These are phyloP conservation scores for Sphaerulina vaccinii DNA, from an alignment of 2,329 filamentous ascomycete genomes.

Conservation along the genomic window DNA sequence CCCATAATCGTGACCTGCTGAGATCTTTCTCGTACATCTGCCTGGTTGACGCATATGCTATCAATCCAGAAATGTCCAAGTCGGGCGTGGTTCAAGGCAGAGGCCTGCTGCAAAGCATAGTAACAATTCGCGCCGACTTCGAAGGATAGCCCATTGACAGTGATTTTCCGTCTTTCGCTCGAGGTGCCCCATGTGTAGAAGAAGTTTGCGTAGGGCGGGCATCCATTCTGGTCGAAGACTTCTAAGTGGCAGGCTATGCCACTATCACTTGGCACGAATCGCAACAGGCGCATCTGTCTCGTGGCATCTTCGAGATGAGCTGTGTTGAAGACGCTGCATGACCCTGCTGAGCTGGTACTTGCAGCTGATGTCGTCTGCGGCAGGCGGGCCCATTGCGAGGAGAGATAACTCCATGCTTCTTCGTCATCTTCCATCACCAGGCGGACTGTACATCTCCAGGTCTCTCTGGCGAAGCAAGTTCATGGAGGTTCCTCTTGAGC, in stretches of 20 bases:
- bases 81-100: neutral
- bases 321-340: neutral
- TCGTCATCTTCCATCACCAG: neutral
- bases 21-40: conserved; percentile 5
- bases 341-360: neutral
- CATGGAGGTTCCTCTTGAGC: too few relatives aligned
- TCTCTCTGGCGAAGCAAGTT: too few relatives aligned
- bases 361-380: too few relatives aligned
- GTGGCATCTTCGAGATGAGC: neutral
- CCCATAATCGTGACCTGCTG: conserved; percentile 13
- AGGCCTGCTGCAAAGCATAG: neutral
- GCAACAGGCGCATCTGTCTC: neutral
- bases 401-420: neutral
- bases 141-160: neutral
- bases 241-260: neutral
- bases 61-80: conserved; percentile 15
- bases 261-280: neutral
- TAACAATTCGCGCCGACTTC: neutral
- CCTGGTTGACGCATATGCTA: conserved; percentile 17
- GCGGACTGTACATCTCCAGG: too few relatives aligned
- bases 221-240: neutral
- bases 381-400: neutral
- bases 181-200: conserved; percentile 6
- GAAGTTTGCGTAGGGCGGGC: neutral
- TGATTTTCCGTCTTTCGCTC: neutral